These are phyloP conservation scores for Chrysosporium keratinophilum DNA, from an alignment of 2,329 filamentous ascomycete species.

Conservation along the genomic window DNA sequence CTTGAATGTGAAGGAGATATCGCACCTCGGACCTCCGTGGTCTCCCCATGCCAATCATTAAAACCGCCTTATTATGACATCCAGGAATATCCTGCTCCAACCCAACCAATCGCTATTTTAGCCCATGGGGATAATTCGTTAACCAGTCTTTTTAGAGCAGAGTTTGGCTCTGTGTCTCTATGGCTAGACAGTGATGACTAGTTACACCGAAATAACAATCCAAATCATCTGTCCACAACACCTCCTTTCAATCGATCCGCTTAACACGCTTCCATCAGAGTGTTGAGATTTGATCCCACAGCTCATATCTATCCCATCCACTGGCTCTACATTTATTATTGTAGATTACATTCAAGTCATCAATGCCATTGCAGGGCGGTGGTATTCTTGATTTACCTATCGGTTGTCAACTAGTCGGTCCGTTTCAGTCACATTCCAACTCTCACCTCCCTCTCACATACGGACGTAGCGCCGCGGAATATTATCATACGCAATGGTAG, in stretches of 20 bases:
- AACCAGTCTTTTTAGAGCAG: too few relatives aligned
- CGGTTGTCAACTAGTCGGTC: conserved; percentile 14
- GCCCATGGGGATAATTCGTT: background rate
- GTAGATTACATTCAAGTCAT: too few relatives aligned
- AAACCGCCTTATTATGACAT: background rate
- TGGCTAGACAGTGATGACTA: too few relatives aligned
- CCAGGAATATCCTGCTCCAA: conserved; percentile 11
- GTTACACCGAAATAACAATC: too few relatives aligned
- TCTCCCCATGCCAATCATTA: background rate
- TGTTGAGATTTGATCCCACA: too few relatives aligned
- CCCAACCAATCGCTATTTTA: conserved; percentile 1
- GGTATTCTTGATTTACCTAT: conserved; percentile 16
- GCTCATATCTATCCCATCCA: too few relatives aligned
- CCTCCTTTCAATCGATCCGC: too few relatives aligned
- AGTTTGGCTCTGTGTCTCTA: background rate
- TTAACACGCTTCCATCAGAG: too few relatives aligned
- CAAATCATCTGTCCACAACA: too few relatives aligned
- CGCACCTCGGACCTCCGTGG: background rate
- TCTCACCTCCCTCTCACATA: conserved; percentile 17
- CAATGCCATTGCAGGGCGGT: too few relatives aligned
- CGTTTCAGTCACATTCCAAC: conserved; percentile 14
- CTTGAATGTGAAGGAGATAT: background rate
- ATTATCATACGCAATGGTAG: conserved; percentile 18
- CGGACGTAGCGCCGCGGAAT: conserved; percentile 21
- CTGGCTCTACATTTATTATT: too few relatives aligned